Conservation (phyloP, 1,284 basidiomycete species). For the Ganoderma leucocontextum region DNA sequence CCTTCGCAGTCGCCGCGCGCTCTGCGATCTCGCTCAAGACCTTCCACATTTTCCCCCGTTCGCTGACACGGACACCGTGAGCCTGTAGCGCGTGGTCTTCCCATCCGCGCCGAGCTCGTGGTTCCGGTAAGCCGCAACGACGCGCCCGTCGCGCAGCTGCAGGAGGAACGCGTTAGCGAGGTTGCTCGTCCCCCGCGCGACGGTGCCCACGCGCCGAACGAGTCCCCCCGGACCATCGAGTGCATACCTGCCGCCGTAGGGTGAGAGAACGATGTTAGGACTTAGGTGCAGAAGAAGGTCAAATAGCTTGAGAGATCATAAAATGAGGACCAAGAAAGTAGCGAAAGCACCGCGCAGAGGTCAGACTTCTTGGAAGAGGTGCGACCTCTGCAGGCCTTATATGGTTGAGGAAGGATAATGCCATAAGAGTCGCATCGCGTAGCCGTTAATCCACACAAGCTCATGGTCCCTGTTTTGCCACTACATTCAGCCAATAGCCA, state of each 20-base stretch:
- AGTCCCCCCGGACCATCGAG: conserved; percentile 15
- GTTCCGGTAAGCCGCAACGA: conserved; percentile 19
- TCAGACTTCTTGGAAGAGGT: neutral
- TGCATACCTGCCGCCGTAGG: conserved; percentile 10
- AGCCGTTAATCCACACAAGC: neutral
- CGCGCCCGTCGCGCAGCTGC: conserved; percentile 16
- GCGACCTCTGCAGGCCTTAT: neutral
- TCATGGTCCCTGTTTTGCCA: neutral
- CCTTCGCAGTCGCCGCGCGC: neutral
- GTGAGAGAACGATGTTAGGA: conserved; percentile 10
- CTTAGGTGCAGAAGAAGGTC: neutral
- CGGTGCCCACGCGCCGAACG: conserved; percentile 6
- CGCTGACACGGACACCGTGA: conserved; percentile 10
- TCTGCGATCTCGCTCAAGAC: neutral
- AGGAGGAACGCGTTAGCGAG: conserved; percentile 19
- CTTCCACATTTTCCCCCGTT: neutral
- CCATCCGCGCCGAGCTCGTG: conserved; percentile 11
- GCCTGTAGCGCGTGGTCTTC: conserved; percentile 8
- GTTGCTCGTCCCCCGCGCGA: conserved; percentile 14
- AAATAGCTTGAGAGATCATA: neutral
- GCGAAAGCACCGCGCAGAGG: neutral
- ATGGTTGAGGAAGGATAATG: neutral
- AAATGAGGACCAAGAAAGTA: no score
- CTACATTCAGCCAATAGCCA: neutral
- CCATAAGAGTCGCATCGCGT: neutral